Conservation (phyloP, 164 flowering plant genomes). For the Piper betle region DNA sequence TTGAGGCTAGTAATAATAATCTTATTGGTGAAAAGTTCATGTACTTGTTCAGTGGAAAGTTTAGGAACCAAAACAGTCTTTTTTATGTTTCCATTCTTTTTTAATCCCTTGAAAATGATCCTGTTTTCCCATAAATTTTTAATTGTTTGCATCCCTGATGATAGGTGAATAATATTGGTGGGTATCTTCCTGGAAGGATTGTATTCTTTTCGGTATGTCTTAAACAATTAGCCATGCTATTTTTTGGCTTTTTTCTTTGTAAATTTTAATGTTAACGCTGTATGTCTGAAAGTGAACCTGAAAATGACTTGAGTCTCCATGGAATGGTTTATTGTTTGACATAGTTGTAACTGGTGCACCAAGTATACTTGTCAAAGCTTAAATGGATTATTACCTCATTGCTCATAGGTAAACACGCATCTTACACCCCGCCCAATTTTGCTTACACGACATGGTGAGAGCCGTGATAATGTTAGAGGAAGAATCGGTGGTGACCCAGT, state of each 20-base stretch:
- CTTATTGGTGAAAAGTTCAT: no score
- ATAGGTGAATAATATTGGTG: constrained; percentile 96
- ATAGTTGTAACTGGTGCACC: no score
- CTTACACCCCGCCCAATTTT: constrained; percentile 94
- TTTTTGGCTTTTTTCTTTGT: not conserved
- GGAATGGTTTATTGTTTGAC: not conserved
- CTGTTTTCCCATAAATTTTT: not conserved
- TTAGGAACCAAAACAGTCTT: no score
- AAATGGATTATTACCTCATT: not conserved
- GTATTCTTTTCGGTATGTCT: constrained; percentile 86
- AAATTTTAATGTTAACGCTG: not conserved
- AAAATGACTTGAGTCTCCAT: not conserved
- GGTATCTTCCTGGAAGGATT: constrained; percentile 97
- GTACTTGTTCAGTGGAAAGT: no score
- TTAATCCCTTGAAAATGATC: no score
- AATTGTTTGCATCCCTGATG: constrained; percentile 5
- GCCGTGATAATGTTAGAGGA: constrained; percentile 90
- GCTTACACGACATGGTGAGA: constrained; percentile 97
- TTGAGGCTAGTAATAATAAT: no score
- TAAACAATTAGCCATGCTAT: no score
- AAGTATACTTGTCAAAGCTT: no score
- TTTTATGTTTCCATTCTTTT: no score
- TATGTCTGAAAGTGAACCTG: not conserved
- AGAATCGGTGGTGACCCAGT: constrained; percentile 92
- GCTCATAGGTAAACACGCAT: constrained; percentile 83